Evolutionary conservation across 148 eudicot species (phyloP).

Genomic region (Rhododendron simsii): DNA sequence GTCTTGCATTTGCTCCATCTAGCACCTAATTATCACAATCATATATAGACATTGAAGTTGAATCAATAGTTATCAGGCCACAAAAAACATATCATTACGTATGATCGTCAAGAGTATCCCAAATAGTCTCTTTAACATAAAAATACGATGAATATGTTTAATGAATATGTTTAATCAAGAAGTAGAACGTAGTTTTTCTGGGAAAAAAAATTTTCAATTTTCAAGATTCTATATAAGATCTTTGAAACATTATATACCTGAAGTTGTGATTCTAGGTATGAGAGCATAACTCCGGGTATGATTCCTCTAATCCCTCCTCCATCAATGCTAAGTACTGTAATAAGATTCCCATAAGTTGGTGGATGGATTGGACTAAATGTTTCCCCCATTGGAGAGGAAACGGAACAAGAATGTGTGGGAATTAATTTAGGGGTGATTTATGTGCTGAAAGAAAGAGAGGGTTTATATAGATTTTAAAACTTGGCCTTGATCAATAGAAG

Average conservation of each 20-base stretch:
- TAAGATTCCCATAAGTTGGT: slow-evolving; percentile 40
- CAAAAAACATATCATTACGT: too few relatives aligned
- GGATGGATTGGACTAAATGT: slow-evolving; percentile 9
- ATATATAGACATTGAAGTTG: not conserved
- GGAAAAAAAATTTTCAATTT: too few relatives aligned
- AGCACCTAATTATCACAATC: slow-evolving; percentile 21
- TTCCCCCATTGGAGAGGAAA: not conserved
- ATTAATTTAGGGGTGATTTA: not conserved
- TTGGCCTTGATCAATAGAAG: too few relatives aligned
- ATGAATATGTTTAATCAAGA: too few relatives aligned
- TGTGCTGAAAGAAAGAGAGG: too few relatives aligned
- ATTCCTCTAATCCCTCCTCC: slow-evolving; percentile 73
- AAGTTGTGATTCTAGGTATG: slow-evolving; percentile 47
- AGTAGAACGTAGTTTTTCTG: too few relatives aligned
- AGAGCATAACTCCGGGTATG: slow-evolving; percentile 46
- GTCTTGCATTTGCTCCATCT: slow-evolving; percentile 45
- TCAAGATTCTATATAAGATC: not conserved
- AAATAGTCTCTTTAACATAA: too few relatives aligned
- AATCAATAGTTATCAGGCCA: not conserved
- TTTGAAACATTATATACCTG: slow-evolving; percentile 23
- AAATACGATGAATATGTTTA: too few relatives aligned
- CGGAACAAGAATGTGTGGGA: not conserved
- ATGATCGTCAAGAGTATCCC: too few relatives aligned
- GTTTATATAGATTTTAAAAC: too few relatives aligned
- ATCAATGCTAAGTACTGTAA: slow-evolving; percentile 61